These are phyloP conservation scores for Calonectria montana DNA, from an alignment of 2,329 filamentous ascomycete genomes.

Conservation along the genomic window DNA sequence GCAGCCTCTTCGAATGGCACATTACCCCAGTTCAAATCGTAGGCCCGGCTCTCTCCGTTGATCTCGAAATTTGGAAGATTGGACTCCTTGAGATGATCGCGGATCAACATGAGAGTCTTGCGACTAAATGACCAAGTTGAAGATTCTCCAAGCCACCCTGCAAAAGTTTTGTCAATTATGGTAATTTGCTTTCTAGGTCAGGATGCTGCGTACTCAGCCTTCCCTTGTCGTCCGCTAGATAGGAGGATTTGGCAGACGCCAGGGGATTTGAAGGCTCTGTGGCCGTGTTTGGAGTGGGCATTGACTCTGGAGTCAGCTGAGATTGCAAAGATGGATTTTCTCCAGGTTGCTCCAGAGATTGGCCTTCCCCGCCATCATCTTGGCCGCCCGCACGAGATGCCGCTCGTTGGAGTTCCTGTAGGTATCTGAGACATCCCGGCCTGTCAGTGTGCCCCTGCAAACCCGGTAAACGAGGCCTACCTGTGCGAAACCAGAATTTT, in stretches of 20 bases:
- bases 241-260: constrained; percentile 16
- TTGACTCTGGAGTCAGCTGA: constrained; percentile 5
- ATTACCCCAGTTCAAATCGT: constrained; percentile 16
- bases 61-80: constrained; percentile 16
- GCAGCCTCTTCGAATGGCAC: neutral
- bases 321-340: neutral
- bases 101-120: constrained; percentile 16
- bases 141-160: constrained; percentile 24
- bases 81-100: constrained; percentile 13
- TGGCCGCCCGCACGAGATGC: neutral
- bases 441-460: neutral
- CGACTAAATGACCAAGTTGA: constrained; percentile 25
- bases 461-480: neutral
- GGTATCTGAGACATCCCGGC: constrained; percentile 5
- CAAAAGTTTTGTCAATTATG: neutral
- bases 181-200: neutral
- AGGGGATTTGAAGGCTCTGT: constrained; percentile 21
- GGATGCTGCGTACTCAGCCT: neutral
- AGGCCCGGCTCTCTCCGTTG: constrained; percentile 20
- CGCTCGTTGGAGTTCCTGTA: constrained; percentile 17
- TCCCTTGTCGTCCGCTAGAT: constrained; percentile 15
- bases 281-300: constrained; percentile 15
- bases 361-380: neutral
- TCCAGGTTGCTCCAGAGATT: neutral
- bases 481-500: constrained; percentile 20